Percentiles rank a stretch among this genome's conserved stretches.
Evolutionary conservation across 352 stramenopile species (phyloP).

Genomic region (Globisporangium viniferum): DNA sequence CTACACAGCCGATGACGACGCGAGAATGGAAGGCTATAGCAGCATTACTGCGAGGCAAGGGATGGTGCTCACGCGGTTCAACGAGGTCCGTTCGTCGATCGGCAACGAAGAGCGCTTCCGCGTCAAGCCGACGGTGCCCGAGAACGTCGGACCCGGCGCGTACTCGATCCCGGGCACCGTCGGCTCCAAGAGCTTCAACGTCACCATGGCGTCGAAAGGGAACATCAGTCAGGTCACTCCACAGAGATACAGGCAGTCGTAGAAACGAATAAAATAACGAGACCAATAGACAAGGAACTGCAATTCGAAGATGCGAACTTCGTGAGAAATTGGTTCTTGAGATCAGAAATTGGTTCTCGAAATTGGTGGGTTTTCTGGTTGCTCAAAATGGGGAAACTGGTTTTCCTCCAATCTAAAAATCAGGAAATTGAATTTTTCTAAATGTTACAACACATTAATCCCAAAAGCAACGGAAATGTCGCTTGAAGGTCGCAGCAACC

Average conservation of each 20-base stretch:
- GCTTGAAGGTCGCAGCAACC: too few relatives aligned
- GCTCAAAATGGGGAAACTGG: too few relatives aligned
- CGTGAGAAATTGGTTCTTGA: too few relatives aligned
- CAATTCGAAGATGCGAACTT: too few relatives aligned
- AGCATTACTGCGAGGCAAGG: not conserved
- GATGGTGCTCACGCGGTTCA: constrained; percentile 28
- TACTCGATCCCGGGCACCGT: constrained; percentile 55
- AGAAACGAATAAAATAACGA: not conserved
- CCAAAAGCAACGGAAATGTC: too few relatives aligned
- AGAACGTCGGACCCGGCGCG: constrained; percentile 40
- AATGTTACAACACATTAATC: too few relatives aligned
- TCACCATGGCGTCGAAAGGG: constrained; percentile 37
- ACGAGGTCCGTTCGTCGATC: constrained; percentile 40
- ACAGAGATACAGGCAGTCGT: not conserved
- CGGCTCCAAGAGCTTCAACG: constrained; percentile 68
- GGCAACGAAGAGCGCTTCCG: constrained; percentile 50
- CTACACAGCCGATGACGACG: constrained; percentile 23
- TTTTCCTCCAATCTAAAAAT: too few relatives aligned
- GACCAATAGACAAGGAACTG: too few relatives aligned
- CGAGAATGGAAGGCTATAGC: not conserved
- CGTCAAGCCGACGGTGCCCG: constrained; percentile 44
- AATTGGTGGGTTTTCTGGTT: too few relatives aligned
- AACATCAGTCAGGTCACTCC: not conserved
- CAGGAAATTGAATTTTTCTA: too few relatives aligned
- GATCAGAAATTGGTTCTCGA: too few relatives aligned